Evolutionary conservation across 2,329 filamentous ascomycete genomes (phyloP), one percentile per base, ranked within the genome.

Genomic region (Fusarium sp.): DNA sequence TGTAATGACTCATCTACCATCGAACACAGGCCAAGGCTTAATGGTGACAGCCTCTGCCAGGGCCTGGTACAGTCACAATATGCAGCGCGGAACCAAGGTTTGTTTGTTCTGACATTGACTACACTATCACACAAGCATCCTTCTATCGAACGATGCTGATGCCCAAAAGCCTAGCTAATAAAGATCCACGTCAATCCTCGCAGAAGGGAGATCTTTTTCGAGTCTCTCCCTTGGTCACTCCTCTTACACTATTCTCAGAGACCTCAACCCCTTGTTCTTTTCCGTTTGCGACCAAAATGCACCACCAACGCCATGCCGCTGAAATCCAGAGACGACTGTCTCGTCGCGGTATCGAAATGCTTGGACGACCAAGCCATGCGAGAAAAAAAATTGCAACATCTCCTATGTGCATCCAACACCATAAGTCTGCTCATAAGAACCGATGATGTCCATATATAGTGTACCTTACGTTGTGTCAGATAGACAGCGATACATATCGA

Each of bases 301-400:
- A 76, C 75, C 76, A 70, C 73, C 72, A 78, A 78, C 77, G 77
- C 77, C 77, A 64, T 77, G 75, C 72, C 72, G 74, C 75, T 69
- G 69, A 75, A 74, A 68, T 64, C 73, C 50, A 76, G 70, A 77
- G 76, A 75, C 74, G 44, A 47, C 49, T 52, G 72, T 65, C 76
- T 77, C 72, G 35, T 64, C 66, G 74, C 75, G 75, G 76, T 69
- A 71, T 73, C 66, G 37, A 77, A 77, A 78, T 61, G 69, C 68
- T 67, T 60, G 37, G 53, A 65, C 43, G 50, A 50, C 32, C 37
- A 56, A 67, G 68, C 64, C 65, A 63, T 64, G 62, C 50, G 60
- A 63, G 58, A 69, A 52, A 68, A 61, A 74, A 71, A 56, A 60
- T 40, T 18, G 59, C 47, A 61, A 50, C 59, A 46, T 62, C 43